A percentile compares a stretch with the other conserved stretches of the same genome.
Evolutionary conservation across 2,329 filamentous ascomycete species (phyloP).

Genomic region (Passalora sequoiae): DNA sequence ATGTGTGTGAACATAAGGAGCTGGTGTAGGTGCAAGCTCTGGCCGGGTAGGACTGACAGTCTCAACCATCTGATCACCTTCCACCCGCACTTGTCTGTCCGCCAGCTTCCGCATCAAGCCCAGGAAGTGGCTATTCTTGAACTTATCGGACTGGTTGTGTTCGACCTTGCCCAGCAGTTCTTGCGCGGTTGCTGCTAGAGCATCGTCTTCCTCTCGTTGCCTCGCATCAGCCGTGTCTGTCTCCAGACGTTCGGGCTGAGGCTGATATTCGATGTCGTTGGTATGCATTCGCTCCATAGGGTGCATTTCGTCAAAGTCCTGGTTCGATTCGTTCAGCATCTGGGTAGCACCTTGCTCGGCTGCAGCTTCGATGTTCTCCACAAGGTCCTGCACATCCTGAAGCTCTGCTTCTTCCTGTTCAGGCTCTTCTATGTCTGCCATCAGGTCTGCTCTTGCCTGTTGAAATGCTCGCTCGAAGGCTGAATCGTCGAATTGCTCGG

Average conservation of each 20-base stretch:
- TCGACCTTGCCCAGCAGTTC: constrained; percentile 64
- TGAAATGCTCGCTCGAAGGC: constrained; percentile 54
- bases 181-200: constrained; percentile 66
- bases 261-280: constrained; percentile 16
- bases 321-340: constrained; percentile 19
- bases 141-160: constrained; percentile 66
- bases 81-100: constrained; percentile 65
- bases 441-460: constrained; percentile 41
- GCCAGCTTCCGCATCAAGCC: constrained; percentile 70
- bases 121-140: constrained; percentile 72
- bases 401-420: constrained; percentile 15
- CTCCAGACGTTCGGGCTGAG: constrained; percentile 7
- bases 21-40: constrained; percentile 16
- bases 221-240: constrained; percentile 14
- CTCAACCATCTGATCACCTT: constrained; percentile 64
- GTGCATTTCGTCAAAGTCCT: constrained; percentile 17
- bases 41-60: constrained; percentile 34
- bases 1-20: constrained; percentile 14
- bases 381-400: constrained; percentile 11
- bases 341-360: constrained; percentile 17
- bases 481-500: constrained; percentile 48
- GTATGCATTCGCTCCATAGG: constrained; percentile 12
- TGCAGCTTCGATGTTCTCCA: constrained; percentile 19
- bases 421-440: constrained; percentile 22
- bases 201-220: constrained; percentile 51